Evolutionary conservation across 352 stramenopile genomes (phyloP).

Genomic region (Phytophthora rubi): DNA sequence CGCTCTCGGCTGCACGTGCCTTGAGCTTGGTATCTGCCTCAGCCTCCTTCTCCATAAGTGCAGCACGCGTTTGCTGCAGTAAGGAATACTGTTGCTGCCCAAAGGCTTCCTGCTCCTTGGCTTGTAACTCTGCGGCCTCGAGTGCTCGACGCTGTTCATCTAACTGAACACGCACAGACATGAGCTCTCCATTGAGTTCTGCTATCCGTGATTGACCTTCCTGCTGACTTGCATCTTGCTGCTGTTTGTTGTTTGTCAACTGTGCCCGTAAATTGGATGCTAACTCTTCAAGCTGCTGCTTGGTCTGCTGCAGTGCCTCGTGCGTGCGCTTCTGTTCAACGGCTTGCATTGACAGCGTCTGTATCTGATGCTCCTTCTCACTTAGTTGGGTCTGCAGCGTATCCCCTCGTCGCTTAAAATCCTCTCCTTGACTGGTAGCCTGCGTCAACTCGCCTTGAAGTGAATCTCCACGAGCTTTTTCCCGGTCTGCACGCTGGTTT

Average conservation of each 20-base stretch:
- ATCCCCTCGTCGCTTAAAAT: conserved; percentile 66
- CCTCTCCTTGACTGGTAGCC: conserved; percentile 27
- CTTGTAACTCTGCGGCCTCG: conserved; percentile 69
- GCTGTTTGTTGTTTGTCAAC: conserved; percentile 61
- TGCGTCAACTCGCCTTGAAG: conserved; percentile 58
- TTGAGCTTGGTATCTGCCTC: conserved; percentile 49
- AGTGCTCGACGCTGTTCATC: conserved; percentile 75
- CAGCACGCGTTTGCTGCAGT: conserved; percentile 54
- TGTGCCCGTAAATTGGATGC: conserved; percentile 60
- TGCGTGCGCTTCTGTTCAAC: conserved; percentile 65
- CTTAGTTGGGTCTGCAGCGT: conserved; percentile 49
- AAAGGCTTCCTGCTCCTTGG: conserved; percentile 68
- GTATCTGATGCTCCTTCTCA: conserved; percentile 62
- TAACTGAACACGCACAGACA: conserved; percentile 77
- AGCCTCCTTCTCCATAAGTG: conserved; percentile 57
- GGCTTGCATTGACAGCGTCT: conserved; percentile 61
- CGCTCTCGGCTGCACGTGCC: conserved; percentile 43
- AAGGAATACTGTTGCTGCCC: conserved; percentile 58
- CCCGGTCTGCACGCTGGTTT: conserved; percentile 38
- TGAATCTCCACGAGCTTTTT: conserved; percentile 46
- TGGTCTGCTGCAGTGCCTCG: conserved; percentile 64
- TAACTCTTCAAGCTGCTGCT: conserved; percentile 73
- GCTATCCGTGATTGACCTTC: conserved; percentile 66
- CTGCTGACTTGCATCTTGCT: conserved; percentile 62
- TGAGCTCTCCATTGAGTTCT: conserved; percentile 73